Base-by-base conservation (phyloP, 257 asterid genomes). In the Nicotiana knightiana region DNA sequence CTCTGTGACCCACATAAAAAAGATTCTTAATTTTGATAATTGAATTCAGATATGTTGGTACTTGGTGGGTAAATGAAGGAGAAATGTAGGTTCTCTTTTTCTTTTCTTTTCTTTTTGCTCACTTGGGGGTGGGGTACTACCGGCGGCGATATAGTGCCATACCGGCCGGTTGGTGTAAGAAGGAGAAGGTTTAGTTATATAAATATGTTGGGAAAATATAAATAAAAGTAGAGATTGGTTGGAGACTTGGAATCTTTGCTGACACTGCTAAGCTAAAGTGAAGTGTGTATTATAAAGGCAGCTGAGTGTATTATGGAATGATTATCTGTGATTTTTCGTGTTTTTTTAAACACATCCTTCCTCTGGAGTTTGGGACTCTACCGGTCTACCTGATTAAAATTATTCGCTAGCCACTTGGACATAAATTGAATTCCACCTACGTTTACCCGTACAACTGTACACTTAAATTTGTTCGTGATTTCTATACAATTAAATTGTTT, bases 211-310 rank as follows among this genome's bases (percentile, higher is more conserved):
- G 12, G 43, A 30, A 76, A 48, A 32, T 84, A 53, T 75, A 4
- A 39, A 39, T 7, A 9, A 2, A 7, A 43, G 80, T 39, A 76
- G 82, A 18, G 90, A 86, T 84, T 86, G 89, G 93, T 88, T 90
- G 92, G 94, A 86, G 59, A 61, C 76, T 87, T 57, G 67, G 84
- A 88, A 78, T 51, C 30, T 59, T 86, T 68, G 77, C 33, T 68
- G 57, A 39, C 33, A 68, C 5, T 39, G 28, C n/a, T 11, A 48
- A 76, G 91, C 76, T 89, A 89, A 90, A 86, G 89, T 83, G 64
- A 67, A 83, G 83, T 24, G 59, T 78, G 11, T 63, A 5, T 46
- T 24, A 16, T 67, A 67, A 37, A 79, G 77, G 53, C 21, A 24
- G 58, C 57, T 30, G n/a, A 28, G 54, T 21, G 33, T 68, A 43